phyloP scores from a whole-genome alignment of 1,284 basidiomycete genomes.

The Xerocomus nothofagi region DNA sequence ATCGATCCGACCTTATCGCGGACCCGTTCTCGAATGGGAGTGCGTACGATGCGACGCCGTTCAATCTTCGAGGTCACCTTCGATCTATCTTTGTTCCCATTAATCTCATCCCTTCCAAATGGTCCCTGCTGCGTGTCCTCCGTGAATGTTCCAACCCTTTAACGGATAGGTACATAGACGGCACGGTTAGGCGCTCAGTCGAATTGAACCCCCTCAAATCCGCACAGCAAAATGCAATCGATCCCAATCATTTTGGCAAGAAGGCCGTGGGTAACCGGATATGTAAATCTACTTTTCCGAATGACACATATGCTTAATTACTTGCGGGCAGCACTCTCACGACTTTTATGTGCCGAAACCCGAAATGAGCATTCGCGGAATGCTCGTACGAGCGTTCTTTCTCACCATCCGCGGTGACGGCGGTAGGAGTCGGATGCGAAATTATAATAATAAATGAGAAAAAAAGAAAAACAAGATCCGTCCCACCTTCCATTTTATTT shows the following conservation, averaged over 20 bases:
- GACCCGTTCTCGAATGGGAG: constrained; percentile 4
- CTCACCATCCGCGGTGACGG: constrained; percentile 19
- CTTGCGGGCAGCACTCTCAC: neutral
- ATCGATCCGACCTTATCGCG: constrained; percentile 28
- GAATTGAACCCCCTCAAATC: neutral
- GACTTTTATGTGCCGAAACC: constrained; percentile 7
- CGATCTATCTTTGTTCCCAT: constrained; percentile 11
- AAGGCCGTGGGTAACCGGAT: constrained; percentile 6
- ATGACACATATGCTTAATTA: constrained; percentile 8
- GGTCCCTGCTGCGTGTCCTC: neutral
- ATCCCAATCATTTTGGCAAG: neutral
- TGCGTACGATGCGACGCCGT: constrained; percentile 13
- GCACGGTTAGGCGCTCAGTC: neutral
- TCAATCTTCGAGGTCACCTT: constrained; percentile 17
- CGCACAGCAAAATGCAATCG: constrained; percentile 8
- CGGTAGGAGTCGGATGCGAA: constrained; percentile 14
- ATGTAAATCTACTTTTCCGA: constrained; percentile 8
- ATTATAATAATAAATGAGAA: too few species aligned
- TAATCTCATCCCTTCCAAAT: constrained; percentile 2
- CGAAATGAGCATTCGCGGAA: constrained; percentile 30
- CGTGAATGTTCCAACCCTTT: constrained; percentile 7
- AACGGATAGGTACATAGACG: neutral
- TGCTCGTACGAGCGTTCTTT: constrained; percentile 11
- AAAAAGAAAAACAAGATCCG: neutral
- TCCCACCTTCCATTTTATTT: constrained; percentile 12